Evolutionary conservation across 305 asterid species (phyloP), one percentile per base, ranked within the genome.

Genomic region (Fraxinus angustifolia): DNA sequence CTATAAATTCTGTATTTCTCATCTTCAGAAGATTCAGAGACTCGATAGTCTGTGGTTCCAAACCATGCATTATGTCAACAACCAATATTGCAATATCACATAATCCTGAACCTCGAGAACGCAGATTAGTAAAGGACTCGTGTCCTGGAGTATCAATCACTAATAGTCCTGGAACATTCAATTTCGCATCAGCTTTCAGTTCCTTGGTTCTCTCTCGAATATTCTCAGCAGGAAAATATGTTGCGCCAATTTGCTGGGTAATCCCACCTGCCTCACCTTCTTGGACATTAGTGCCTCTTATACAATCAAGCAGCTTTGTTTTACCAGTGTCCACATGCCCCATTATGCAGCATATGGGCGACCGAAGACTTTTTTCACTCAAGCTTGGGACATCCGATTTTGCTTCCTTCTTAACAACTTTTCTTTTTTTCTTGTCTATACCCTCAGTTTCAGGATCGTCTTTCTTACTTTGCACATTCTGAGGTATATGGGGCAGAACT

Each of bases 211-310:
- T 93, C 82, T 96, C 98, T 7, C 99, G 97, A 79, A 96, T 94
- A 88, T 96, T 96, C 87, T 89, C 97, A 34, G 98, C 97, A 30
- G 99, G 99, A 86, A 96, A 92, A 85, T 96, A 94, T 36, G 99
- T 96, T 3, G 99, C 98, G 78, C 99, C 99, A 88, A 96, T 96
- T 87, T 96, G 99, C 84, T 96, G 99, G 23, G 99, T 94, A 85
- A 96, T 96, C 80, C 99, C 99, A 85, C 99, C 99, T 81, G 99
- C 99, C 89, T 96, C 99, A 62, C 99, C 99, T 90, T 95, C 99
- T 91, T 96, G 99, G 88, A 96, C 99, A 86, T 94, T 92, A 75
- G 99, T 94, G 62, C 99, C 98, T 86, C 99, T 88, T 84, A 96
- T 92, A 87, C 98, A 96, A 77, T 96, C 99, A 77, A 96, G 98